phyloP scores from a whole-genome alignment of 257 asterid genomes.

The Nyctanthes arbortristis region DNA sequence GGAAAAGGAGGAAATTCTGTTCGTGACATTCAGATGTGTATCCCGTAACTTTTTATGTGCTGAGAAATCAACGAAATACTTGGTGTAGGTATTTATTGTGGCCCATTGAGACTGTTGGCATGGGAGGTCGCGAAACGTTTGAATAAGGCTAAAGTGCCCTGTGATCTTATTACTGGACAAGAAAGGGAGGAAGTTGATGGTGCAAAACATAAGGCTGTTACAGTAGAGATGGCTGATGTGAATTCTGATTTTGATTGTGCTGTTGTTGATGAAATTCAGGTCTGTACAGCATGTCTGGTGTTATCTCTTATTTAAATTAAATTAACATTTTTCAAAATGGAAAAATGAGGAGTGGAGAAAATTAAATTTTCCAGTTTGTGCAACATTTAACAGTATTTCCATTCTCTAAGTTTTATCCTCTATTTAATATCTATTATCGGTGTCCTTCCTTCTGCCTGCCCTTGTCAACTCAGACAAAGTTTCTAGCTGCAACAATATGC shows the following conservation, averaged over 20 bases:
- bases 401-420: neutral
- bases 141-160: constrained; percentile 88
- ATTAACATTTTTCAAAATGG: constrained; percentile 2
- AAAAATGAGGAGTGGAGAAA: neutral
- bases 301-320: constrained; percentile 1
- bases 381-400: neutral
- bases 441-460: neutral
- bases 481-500: neutral
- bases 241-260: constrained; percentile 73
- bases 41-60: constrained; percentile 18
- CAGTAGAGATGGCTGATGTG: constrained; percentile 96
- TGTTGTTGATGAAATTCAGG: constrained; percentile 97
- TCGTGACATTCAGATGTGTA: constrained; percentile 9
- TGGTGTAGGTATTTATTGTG: constrained; percentile 81
- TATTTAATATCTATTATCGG: neutral
- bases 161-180: constrained; percentile 95
- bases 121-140: constrained; percentile 95
- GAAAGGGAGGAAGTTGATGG: constrained; percentile 89
- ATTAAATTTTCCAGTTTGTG: neutral
- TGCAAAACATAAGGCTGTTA: constrained; percentile 81
- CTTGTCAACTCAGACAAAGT: neutral
- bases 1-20: too few relatives aligned
- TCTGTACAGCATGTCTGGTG: constrained; percentile 23
- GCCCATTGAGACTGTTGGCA: constrained; percentile 95
- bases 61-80: constrained; percentile 13